Evolutionary conservation across 2,329 filamentous ascomycete genomes (phyloP).

Genomic region (Beauveria pseudobassiana): DNA sequence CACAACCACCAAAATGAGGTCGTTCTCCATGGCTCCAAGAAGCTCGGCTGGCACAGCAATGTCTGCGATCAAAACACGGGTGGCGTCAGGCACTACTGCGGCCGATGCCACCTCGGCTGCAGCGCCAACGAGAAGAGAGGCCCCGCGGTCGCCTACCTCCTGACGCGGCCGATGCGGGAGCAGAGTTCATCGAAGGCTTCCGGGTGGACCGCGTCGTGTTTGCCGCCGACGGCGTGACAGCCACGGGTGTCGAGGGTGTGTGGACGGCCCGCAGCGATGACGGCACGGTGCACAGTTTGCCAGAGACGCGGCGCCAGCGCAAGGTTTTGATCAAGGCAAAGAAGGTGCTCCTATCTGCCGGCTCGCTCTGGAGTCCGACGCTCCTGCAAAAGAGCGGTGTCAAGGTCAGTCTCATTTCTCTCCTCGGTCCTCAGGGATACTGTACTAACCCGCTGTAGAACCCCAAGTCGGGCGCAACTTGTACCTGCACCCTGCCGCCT

Average conservation of each 20-base stretch:
- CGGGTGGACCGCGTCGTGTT: slow-evolving; percentile 65
- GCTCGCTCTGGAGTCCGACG: slow-evolving; percentile 69
- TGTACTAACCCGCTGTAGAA: slow-evolving; percentile 42
- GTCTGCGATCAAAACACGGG: slow-evolving; percentile 74
- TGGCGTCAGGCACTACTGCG: slow-evolving; percentile 66
- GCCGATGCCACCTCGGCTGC: slow-evolving; percentile 54
- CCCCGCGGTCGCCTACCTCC: slow-evolving; percentile 67
- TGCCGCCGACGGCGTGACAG: slow-evolving; percentile 47
- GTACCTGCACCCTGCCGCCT: slow-evolving; percentile 67
- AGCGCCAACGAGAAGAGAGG: slow-evolving; percentile 69
- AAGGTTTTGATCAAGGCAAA: slow-evolving; percentile 69
- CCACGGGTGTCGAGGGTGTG: slow-evolving; percentile 62
- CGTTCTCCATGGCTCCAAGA: slow-evolving; percentile 66
- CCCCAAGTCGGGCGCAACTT: slow-evolving; percentile 74
- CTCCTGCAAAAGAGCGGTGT: slow-evolving; percentile 72
- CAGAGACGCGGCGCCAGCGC: slow-evolving; percentile 42
- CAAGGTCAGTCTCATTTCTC: slow-evolving; percentile 34
- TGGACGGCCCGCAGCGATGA: slow-evolving; percentile 67
- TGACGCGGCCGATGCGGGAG: slow-evolving; percentile 69
- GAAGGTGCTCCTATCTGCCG: slow-evolving; percentile 71
- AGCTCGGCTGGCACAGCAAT: slow-evolving; percentile 63
- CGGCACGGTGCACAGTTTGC: slow-evolving; percentile 46
- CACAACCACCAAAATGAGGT: slow-evolving; percentile 68
- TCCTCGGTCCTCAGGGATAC: too few relatives aligned
- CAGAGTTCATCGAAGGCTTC: slow-evolving; percentile 79